These are phyloP conservation scores for Dioscorea zingiberensis DNA, from an alignment of 106 monocot species.

Conservation along the genomic window DNA sequence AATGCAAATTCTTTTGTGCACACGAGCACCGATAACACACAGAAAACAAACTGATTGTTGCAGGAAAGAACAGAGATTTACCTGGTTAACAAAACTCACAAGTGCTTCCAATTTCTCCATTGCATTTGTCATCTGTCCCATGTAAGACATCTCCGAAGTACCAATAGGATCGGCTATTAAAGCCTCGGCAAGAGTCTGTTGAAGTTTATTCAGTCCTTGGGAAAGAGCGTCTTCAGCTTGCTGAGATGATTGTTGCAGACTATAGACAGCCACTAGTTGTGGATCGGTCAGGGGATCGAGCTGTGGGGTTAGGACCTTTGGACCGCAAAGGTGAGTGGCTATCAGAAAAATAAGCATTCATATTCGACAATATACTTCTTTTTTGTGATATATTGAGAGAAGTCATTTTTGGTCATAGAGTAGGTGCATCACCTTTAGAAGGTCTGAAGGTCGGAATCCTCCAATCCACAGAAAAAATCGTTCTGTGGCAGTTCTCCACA, in stretches of 20 bases:
- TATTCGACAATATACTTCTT: no score
- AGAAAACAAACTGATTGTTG: no score
- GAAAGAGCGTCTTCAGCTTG: constrained; percentile 90
- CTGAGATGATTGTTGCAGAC: constrained; percentile 56
- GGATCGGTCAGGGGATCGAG: constrained; percentile 68
- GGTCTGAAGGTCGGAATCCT: constrained; percentile 91
- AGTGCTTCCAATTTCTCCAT: constrained; percentile 56
- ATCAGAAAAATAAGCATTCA: not conserved
- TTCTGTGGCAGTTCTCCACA: constrained; percentile 74
- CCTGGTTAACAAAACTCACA: constrained; percentile 71
- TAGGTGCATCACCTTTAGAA: constrained; percentile 56
- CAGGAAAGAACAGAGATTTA: constrained; percentile 2
- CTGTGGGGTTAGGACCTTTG: constrained; percentile 62
- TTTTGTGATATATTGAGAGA: not conserved
- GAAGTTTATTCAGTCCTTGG: constrained; percentile 79
- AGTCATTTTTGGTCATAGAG: not conserved
- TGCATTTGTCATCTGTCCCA: constrained; percentile 63
- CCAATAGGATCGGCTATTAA: constrained; percentile 36
- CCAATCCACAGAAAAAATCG: constrained; percentile 97
- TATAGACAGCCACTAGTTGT: constrained; percentile 33
- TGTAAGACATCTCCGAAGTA: constrained; percentile 32
- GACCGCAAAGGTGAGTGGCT: no score
- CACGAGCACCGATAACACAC: no score
- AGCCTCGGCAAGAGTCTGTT: constrained; percentile 65
- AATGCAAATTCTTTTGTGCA: no score